phyloP scores from a whole-genome alignment of 108 stramenopile species.

The Cyclostephanos invisitatus region DNA sequence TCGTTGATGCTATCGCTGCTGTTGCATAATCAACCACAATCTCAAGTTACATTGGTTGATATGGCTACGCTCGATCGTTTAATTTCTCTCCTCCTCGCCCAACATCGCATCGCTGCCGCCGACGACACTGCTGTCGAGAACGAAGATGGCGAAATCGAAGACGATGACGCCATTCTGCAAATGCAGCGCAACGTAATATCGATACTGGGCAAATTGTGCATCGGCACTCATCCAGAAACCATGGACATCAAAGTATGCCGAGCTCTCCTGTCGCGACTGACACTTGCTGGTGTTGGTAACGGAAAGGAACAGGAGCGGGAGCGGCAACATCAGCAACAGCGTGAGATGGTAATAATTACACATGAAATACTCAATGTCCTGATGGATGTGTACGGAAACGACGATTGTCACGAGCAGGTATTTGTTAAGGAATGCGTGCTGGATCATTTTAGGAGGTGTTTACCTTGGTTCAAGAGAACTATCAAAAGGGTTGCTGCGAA shows the following conservation, averaged over 20 bases:
- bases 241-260: slow-evolving; percentile 42
- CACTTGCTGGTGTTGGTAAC: background rate
- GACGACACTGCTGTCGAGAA: background rate
- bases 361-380: slow-evolving; percentile 58
- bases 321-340: background rate
- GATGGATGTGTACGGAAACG: slow-evolving; percentile 74
- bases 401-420: slow-evolving; percentile 57
- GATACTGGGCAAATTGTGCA: slow-evolving; percentile 50
- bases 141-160: slow-evolving; percentile 7
- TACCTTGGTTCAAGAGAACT: slow-evolving; percentile 44
- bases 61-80: slow-evolving; percentile 27
- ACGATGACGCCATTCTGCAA: slow-evolving; percentile 19
- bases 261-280: slow-evolving; percentile 29
- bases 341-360: slow-evolving; percentile 17
- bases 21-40: slow-evolving; percentile 15
- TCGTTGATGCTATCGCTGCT: slow-evolving; percentile 32
- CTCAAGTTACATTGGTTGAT: slow-evolving; percentile 18
- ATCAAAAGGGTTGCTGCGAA: slow-evolving; percentile 22
- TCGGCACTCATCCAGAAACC: slow-evolving; percentile 33
- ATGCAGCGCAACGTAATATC: slow-evolving; percentile 41
- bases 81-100: slow-evolving; percentile 13
- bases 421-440: slow-evolving; percentile 51
- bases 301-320: background rate
- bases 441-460: slow-evolving; percentile 39
- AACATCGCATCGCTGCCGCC: background rate